Percentiles rank a stretch among this genome's conserved stretches.
Conservation (phyloP, 495 filamentous ascomycete genomes). For the Penicillium psychrofluorescens region DNA sequence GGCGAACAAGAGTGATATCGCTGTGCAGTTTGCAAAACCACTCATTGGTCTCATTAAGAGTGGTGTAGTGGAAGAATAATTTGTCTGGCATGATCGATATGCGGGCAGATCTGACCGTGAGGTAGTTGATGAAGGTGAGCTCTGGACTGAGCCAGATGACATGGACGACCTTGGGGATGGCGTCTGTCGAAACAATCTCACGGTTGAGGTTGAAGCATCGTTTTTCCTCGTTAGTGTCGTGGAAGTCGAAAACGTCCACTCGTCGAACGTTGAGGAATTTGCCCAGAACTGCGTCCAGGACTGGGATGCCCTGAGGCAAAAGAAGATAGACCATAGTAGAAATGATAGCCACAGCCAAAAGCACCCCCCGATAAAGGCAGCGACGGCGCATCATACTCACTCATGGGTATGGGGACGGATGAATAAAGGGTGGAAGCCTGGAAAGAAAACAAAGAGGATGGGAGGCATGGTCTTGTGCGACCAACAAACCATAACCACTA, state of each 20-base stretch:
- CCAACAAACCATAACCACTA: too few relatives aligned
- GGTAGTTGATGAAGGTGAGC: slow-evolving; percentile 39
- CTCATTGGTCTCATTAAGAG: slow-evolving; percentile 32
- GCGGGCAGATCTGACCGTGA: slow-evolving; percentile 35
- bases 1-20: slow-evolving; percentile 34
- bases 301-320: too few relatives aligned
- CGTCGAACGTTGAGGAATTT: too few relatives aligned
- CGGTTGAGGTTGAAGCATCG: background rate
- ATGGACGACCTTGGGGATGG: slow-evolving; percentile 42
- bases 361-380: too few relatives aligned
- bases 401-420: too few relatives aligned
- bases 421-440: too few relatives aligned
- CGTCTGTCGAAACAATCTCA: slow-evolving; percentile 4
- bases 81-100: slow-evolving; percentile 33
- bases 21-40: slow-evolving; percentile 32
- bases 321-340: too few relatives aligned
- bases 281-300: too few relatives aligned
- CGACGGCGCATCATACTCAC: too few relatives aligned
- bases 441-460: too few relatives aligned
- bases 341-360: too few relatives aligned
- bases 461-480: too few relatives aligned
- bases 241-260: slow-evolving; percentile 1
- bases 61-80: slow-evolving; percentile 38
- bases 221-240: slow-evolving; percentile 1
- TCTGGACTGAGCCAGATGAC: slow-evolving; percentile 34